phyloP scores from a whole-genome alignment of 2,329 filamentous ascomycete species.

The Aspergillus sp. region DNA sequence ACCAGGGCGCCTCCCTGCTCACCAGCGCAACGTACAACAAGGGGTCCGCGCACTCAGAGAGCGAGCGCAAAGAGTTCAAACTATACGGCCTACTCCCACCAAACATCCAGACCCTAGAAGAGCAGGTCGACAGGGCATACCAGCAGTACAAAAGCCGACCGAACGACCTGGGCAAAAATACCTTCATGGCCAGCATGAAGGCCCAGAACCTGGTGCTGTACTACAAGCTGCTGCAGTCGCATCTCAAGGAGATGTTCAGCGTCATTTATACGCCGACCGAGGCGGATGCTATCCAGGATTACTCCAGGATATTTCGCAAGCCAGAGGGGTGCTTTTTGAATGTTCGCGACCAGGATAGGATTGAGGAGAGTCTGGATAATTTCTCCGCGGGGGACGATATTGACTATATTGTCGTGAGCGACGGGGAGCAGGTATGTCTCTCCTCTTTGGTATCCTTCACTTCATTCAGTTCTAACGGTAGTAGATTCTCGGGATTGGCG shows the following conservation, averaged over 20 bases:
- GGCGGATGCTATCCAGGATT: slow-evolving; percentile 83
- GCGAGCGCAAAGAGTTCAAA: slow-evolving; percentile 69
- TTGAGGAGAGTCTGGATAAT: slow-evolving; percentile 65
- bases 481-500: slow-evolving; percentile 83
- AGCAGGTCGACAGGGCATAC: slow-evolving; percentile 76
- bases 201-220: slow-evolving; percentile 84
- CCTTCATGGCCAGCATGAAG: slow-evolving; percentile 81
- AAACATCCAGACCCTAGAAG: slow-evolving; percentile 70
- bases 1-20: slow-evolving; percentile 55
- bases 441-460: background rate
- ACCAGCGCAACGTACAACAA: slow-evolving; percentile 75
- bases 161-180: slow-evolving; percentile 77
- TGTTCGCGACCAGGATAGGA: slow-evolving; percentile 65
- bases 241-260: slow-evolving; percentile 14
- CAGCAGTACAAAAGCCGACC: slow-evolving; percentile 67
- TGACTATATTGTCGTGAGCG: slow-evolving; percentile 85
- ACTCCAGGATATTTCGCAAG: slow-evolving; percentile 72
- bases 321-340: slow-evolving; percentile 82
- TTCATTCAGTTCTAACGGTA: background rate
- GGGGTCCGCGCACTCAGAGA: slow-evolving; percentile 70
- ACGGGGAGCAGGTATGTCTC: slow-evolving; percentile 53
- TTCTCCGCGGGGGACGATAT: slow-evolving; percentile 73
- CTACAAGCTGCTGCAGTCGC: slow-evolving; percentile 50
- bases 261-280: slow-evolving; percentile 69
- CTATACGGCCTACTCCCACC: slow-evolving; percentile 72